Conservation (phyloP, 768 basidiomycete species). For the Clathrus columnatus region DNA sequence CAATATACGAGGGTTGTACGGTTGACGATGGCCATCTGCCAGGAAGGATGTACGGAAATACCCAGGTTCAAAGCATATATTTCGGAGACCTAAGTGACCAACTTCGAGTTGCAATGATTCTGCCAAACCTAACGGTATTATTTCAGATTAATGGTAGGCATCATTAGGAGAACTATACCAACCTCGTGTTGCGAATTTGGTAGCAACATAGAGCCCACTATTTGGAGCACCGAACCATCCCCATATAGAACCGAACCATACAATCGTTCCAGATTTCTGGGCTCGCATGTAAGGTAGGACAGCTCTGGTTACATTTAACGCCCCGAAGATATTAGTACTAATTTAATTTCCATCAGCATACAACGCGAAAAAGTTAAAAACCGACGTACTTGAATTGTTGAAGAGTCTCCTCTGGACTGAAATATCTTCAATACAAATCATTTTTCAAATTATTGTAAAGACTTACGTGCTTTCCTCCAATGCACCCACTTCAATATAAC, state of each 20-base stretch:
- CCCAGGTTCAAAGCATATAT: slow-evolving; percentile 14
- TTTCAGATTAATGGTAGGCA: neutral
- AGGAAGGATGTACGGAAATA: slow-evolving; percentile 18
- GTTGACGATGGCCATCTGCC: neutral
- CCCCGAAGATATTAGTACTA: slow-evolving; percentile 37
- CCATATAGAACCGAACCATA: slow-evolving; percentile 33
- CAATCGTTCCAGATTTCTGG: slow-evolving; percentile 32
- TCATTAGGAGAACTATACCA: slow-evolving; percentile 14
- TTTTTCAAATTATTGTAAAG: neutral
- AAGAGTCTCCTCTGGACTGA: slow-evolving; percentile 21
- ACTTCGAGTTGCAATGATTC: slow-evolving; percentile 18
- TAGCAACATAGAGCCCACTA: slow-evolving; percentile 28
- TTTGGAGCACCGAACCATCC: slow-evolving; percentile 15
- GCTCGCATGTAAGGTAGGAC: slow-evolving; percentile 42
- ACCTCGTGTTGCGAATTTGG: slow-evolving; percentile 31
- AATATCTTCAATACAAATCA: neutral
- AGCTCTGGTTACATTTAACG: slow-evolving; percentile 31
- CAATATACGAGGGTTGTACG: slow-evolving; percentile 3
- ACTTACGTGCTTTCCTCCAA: slow-evolving; percentile 23
- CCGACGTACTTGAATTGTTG: slow-evolving; percentile 20
- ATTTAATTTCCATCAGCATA: neutral
- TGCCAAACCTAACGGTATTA: slow-evolving; percentile 22
- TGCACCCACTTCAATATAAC: slow-evolving; percentile 23
- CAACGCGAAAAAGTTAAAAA: neutral
- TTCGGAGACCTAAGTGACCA: slow-evolving; percentile 14